Percentiles rank a stretch among this genome's conserved stretches.
phyloP scores from a whole-genome alignment of 345 rosid species.

The Rhizophora apiculata region DNA sequence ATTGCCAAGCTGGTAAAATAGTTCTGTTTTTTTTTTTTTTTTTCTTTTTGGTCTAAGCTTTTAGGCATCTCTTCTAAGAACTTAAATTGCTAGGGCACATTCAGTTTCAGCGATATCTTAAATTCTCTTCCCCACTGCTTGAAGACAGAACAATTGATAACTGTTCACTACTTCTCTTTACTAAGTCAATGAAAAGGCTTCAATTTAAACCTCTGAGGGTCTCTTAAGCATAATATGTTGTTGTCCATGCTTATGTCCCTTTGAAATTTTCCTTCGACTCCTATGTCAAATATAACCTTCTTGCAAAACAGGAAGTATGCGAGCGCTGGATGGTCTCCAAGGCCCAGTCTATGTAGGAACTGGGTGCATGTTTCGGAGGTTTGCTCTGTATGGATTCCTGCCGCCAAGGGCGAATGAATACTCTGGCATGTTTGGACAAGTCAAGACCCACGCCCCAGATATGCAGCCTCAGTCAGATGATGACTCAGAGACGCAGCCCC shows the following conservation, averaged over 20 bases:
- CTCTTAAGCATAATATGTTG: too few relatives aligned
- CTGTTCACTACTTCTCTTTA: too few relatives aligned
- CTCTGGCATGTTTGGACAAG: constrained; percentile 60
- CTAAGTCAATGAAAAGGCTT: too few relatives aligned
- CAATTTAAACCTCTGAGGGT: too few relatives aligned
- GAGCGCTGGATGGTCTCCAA: constrained; percentile 92
- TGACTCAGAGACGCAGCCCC: constrained; percentile 59
- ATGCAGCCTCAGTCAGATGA: constrained; percentile 38
- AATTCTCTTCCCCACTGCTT: too few relatives aligned
- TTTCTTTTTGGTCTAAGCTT: too few relatives aligned
- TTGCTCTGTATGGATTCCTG: constrained; percentile 82
- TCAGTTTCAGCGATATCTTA: too few relatives aligned
- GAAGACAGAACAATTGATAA: too few relatives aligned
- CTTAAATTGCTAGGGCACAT: too few relatives aligned
- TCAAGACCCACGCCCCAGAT: constrained; percentile 40
- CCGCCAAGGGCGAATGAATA: constrained; percentile 94
- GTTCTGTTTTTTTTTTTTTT: not conserved
- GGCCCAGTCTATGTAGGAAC: constrained; percentile 96
- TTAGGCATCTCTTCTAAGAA: too few relatives aligned
- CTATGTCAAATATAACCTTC: not conserved
- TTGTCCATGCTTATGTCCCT: not conserved
- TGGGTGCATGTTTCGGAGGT: constrained; percentile 88
- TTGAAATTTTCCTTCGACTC: not conserved
- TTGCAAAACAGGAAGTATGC: constrained; percentile 66
- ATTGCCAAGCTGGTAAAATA: not conserved